Base-by-base conservation (phyloP, 768 basidiomycete genomes). In the Rhizopogon salebrosus region DNA sequence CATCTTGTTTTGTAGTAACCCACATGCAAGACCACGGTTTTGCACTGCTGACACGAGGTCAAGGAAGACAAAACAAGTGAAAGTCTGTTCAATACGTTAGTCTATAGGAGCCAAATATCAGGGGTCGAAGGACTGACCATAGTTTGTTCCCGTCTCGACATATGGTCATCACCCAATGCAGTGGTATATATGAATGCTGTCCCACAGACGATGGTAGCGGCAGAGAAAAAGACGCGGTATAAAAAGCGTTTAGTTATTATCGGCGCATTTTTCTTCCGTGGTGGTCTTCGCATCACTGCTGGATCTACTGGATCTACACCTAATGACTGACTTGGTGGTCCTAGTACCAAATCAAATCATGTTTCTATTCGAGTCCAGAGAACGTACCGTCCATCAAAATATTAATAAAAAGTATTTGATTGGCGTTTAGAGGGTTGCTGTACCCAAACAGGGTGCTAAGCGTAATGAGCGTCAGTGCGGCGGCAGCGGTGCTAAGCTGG, bases 401-500 rank as follows among this genome's bases (percentile, higher is more conserved):
- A 71, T 98, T 98, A 64, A 98, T 98, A 66, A 97, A 98, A n/a
- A 98, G 72, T 62, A 98, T 98, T 68, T 98, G 94, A 94, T 98
- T 98, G 3, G 95, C 87, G 62, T 98, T 98, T 57, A 98, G 77
- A 3, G 95, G 95, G 63, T 95, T 98, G 61, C 84, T 85, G 31
- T 97, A 76, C 13, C 88, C 84, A 61, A 98, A 83, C 67, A 94
- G 78, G 20, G 95, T 98, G 66, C 90, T 92, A 52, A 98, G 75
- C 2, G 95, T 95, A 71, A 98, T 98, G 59, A 98, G 76, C n/a
- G 90, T 86, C 58, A 98, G 74, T 3, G 95, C 94, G 20, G 95
- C 93, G 3, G 92, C 92, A n/a, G 95, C 95, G 2, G 95, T 98
- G 60, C 92, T 95, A 16, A 98, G 82, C 69, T 98, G 95, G 80